Conservation (phyloP, 176 grass and related monocot species). For the Juncus effusus region DNA sequence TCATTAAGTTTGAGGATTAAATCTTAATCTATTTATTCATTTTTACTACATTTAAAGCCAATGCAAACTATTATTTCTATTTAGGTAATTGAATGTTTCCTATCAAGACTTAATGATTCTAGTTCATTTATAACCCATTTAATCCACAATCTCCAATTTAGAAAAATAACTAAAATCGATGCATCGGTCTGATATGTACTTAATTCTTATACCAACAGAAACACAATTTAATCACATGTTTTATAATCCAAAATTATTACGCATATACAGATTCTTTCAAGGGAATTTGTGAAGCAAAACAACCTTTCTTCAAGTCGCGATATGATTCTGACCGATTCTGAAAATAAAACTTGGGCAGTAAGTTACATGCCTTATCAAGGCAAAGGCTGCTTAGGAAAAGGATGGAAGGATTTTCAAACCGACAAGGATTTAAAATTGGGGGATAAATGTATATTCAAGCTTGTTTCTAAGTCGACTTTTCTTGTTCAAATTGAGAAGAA, state of each 20-base stretch:
- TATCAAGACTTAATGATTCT: too few relatives aligned
- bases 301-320: neutral
- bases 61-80: too few relatives aligned
- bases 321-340: slow-evolving; percentile 11
- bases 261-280: slow-evolving; percentile 7
- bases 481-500: neutral
- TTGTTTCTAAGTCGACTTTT: slow-evolving; percentile 1
- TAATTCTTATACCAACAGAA: too few relatives aligned
- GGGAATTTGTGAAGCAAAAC: neutral
- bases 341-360: neutral
- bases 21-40: too few relatives aligned
- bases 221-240: neutral
- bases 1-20: too few relatives aligned
- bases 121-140: too few relatives aligned
- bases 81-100: too few relatives aligned
- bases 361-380: slow-evolving; percentile 9
- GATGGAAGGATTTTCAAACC: neutral
- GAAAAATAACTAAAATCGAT: too few relatives aligned
- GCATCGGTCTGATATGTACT: too few relatives aligned
- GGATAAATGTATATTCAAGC: slow-evolving; percentile 23
- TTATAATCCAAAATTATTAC: neutral
- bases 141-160: too few relatives aligned
- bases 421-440: slow-evolving; percentile 16
- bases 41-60: too few relatives aligned
- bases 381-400: neutral